Conservation (phyloP, 1,284 basidiomycete genomes). For the Ceratobasidium sp. region DNA sequence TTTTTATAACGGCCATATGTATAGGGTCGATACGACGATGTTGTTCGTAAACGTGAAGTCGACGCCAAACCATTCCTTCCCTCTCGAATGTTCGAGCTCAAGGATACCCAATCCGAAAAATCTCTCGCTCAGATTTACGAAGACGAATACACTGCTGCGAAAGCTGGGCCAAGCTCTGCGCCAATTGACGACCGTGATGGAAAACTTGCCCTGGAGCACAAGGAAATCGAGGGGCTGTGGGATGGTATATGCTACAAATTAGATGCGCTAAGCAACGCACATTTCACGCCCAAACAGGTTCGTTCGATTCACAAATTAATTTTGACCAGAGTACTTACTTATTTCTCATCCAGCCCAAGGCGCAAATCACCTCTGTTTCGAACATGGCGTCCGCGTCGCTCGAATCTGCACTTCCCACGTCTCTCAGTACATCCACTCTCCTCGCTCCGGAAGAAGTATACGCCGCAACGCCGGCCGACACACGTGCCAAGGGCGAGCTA, state of each 20-base stretch:
- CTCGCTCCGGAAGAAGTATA: slow-evolving; percentile 96
- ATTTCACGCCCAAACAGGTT: slow-evolving; percentile 94
- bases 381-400: slow-evolving; percentile 86
- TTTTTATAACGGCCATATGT: not conserved
- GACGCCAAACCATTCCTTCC: slow-evolving; percentile 91
- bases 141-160: slow-evolving; percentile 81
- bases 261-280: slow-evolving; percentile 92
- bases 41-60: slow-evolving; percentile 76
- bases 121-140: slow-evolving; percentile 97
- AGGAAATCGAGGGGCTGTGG: slow-evolving; percentile 83
- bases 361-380: slow-evolving; percentile 83
- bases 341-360: slow-evolving; percentile 74
- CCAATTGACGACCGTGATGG: slow-evolving; percentile 80
- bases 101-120: slow-evolving; percentile 86
- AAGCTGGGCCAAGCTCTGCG: slow-evolving; percentile 56
- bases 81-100: slow-evolving; percentile 86
- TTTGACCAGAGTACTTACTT: slow-evolving; percentile 30
- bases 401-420: slow-evolving; percentile 90
- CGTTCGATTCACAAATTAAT: slow-evolving; percentile 44
- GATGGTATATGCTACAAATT: slow-evolving; percentile 87
- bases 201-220: slow-evolving; percentile 87
- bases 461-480: slow-evolving; percentile 59
- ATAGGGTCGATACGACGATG: slow-evolving; percentile 83
- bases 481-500: slow-evolving; percentile 77
- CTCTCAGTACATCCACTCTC: slow-evolving; percentile 76